phyloP scores from a whole-genome alignment of 768 basidiomycete genomes.

The Amanita muscaria region DNA sequence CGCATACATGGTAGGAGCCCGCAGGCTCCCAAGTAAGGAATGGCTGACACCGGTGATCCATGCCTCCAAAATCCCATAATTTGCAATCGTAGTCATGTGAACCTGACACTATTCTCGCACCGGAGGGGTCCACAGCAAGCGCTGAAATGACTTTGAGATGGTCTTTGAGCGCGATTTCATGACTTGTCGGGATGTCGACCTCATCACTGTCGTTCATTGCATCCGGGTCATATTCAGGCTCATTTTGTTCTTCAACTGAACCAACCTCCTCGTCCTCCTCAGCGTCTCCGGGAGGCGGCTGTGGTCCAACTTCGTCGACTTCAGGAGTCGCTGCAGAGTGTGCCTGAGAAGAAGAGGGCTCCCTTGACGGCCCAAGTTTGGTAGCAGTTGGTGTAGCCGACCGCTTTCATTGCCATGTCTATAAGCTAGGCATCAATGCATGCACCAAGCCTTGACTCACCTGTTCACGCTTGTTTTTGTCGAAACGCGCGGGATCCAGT shows the following conservation, averaged over 20 bases:
- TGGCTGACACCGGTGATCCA: conserved; percentile 83
- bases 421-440: not conserved
- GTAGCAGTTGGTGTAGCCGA: not conserved
- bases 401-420: not conserved
- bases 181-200: conserved; percentile 75
- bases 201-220: conserved; percentile 37
- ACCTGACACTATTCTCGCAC: conserved; percentile 84
- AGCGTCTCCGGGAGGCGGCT: conserved; percentile 14
- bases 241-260: conserved; percentile 17
- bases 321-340: not conserved
- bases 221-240: conserved; percentile 53
- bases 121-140: conserved; percentile 86
- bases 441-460: conserved; percentile 14
- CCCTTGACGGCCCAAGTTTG: not conserved
- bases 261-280: conserved; percentile 14
- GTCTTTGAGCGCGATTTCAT: conserved; percentile 89
- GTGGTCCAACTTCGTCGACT: conserved; percentile 18
- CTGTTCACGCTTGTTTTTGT: conserved; percentile 60
- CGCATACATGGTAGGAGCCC: conserved; percentile 80
- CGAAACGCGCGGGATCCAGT: conserved; percentile 71
- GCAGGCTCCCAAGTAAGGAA: conserved; percentile 97
- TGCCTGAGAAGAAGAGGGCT: not conserved
- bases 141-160: conserved; percentile 95
- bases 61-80: conserved; percentile 98
- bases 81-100: conserved; percentile 98